Evolutionary conservation across 345 rosid genomes (phyloP).

Genomic region (Populus ilicifolia): DNA sequence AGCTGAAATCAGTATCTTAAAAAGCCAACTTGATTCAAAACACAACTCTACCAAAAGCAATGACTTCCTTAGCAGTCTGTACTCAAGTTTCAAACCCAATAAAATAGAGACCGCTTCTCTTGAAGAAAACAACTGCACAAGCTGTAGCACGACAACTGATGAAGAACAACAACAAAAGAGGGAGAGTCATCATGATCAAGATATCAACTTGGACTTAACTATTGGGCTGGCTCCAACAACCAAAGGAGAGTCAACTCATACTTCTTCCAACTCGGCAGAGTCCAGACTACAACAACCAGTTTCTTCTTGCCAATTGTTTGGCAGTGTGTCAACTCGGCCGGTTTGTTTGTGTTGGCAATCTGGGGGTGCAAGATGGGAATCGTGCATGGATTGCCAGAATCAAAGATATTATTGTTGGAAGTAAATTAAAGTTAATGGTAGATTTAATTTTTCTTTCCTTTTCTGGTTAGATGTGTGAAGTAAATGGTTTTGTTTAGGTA

Average conservation of each 20-base stretch:
- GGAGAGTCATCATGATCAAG: constrained; percentile 6
- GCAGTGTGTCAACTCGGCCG: neutral
- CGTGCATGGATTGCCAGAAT: constrained; percentile 42
- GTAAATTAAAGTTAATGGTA: too few relatives aligned
- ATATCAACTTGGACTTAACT: constrained; percentile 47
- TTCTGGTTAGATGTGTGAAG: neutral
- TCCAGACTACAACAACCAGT: constrained; percentile 28
- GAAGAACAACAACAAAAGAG: constrained; percentile 33
- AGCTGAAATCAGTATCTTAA: neutral
- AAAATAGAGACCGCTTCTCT: constrained; percentile 24
- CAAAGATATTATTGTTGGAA: constrained; percentile 18
- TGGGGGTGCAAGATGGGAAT: constrained; percentile 31
- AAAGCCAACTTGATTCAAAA: constrained; percentile 6
- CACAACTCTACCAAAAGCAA: neutral
- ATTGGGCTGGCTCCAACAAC: constrained; percentile 35
- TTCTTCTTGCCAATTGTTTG: constrained; percentile 5
- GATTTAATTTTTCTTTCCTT: constrained; percentile 1
- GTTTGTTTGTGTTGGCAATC: constrained; percentile 51
- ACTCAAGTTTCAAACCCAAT: constrained; percentile 6
- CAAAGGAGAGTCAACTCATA: constrained; percentile 3
- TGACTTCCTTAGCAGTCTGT: neutral
- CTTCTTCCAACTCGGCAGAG: constrained; percentile 37
- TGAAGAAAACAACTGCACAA: constrained; percentile 44
- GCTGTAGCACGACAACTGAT: constrained; percentile 55
- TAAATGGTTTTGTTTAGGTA: neutral